These are phyloP conservation scores for Lanmaoa rubissima DNA, from an alignment of 768 basidiomycete species.

Conservation along the genomic window DNA sequence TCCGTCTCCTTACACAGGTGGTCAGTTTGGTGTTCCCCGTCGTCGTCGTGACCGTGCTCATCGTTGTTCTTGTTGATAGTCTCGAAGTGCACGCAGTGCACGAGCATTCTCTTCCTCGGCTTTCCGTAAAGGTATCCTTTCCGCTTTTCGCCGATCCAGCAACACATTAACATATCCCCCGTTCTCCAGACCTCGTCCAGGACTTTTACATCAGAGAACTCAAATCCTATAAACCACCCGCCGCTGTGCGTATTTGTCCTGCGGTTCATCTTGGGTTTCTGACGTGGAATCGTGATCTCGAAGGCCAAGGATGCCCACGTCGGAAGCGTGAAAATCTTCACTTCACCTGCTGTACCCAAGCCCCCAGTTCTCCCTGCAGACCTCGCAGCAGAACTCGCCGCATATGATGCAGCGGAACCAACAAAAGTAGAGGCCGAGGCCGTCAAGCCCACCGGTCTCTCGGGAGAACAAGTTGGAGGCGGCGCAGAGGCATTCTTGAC, in stretches of 20 bases:
- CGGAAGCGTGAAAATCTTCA: slow-evolving; percentile 80
- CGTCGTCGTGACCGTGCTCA: slow-evolving; percentile 12
- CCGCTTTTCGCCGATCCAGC: slow-evolving; percentile 28
- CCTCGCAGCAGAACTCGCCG: slow-evolving; percentile 83
- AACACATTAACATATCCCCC: neutral
- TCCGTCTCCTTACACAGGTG: slow-evolving; percentile 59
- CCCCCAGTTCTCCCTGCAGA: slow-evolving; percentile 75
- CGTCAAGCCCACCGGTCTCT: slow-evolving; percentile 26
- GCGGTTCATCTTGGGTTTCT: neutral
- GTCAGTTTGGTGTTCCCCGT: slow-evolving; percentile 13
- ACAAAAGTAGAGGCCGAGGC: slow-evolving; percentile 44
- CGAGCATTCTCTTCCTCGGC: slow-evolving; percentile 61
- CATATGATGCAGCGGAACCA: slow-evolving; percentile 84
- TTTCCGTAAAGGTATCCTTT: slow-evolving; percentile 58
- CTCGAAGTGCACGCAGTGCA: slow-evolving; percentile 42
- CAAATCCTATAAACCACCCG: slow-evolving; percentile 81
- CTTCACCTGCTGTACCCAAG: slow-evolving; percentile 70
- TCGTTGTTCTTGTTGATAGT: slow-evolving; percentile 30
- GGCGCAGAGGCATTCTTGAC: slow-evolving; percentile 76
- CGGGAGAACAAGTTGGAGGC: slow-evolving; percentile 24
- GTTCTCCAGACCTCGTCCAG: slow-evolving; percentile 77
- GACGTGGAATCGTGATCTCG: neutral
- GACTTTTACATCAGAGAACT: slow-evolving; percentile 90
- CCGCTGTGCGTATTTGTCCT: slow-evolving; percentile 50
- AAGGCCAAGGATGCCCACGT: slow-evolving; percentile 91